Percentiles rank a stretch among this genome's conserved stretches.
Conservation (phyloP, 2,329 filamentous ascomycete genomes). For the Penicillium oxalicum region DNA sequence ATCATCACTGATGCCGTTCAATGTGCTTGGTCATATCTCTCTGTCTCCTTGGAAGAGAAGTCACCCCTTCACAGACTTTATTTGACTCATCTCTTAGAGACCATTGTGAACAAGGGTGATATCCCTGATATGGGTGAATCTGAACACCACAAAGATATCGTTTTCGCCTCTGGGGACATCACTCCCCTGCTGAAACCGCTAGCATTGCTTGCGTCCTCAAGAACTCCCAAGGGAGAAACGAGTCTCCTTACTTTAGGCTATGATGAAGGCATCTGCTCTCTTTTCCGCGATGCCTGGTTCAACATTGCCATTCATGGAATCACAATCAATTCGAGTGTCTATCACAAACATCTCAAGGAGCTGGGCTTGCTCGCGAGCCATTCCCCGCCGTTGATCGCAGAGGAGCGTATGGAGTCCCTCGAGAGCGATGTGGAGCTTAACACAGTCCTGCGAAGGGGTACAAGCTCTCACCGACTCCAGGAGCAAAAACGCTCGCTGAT, state of each 20-base stretch:
- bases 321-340: conserved; percentile 64
- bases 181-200: conserved; percentile 79
- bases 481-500: conserved; percentile 75
- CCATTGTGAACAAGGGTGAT: conserved; percentile 85
- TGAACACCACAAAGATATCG: conserved; percentile 69
- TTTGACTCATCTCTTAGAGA: conserved; percentile 74
- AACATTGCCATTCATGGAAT: conserved; percentile 96
- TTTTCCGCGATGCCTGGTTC: conserved; percentile 93
- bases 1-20: conserved; percentile 68
- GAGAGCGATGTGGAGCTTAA: conserved; percentile 98
- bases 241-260: conserved; percentile 28
- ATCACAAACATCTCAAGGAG: conserved; percentile 67
- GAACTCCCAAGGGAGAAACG: conserved; percentile 16
- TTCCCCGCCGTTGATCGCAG: conserved; percentile 78
- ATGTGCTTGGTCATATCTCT: conserved; percentile 73
- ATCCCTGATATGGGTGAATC: conserved; percentile 63
- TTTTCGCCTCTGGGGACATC: conserved; percentile 81
- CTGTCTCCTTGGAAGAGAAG: conserved; percentile 58
- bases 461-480: conserved; percentile 63
- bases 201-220: conserved; percentile 68
- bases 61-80: conserved; percentile 79
- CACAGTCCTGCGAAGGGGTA: conserved; percentile 80
- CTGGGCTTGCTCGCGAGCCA: conserved; percentile 79
- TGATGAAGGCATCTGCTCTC: conserved; percentile 63
- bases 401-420: conserved; percentile 80